Base-by-base conservation (phyloP, 192 early-diverging fungal species). In the Gigaspora rosea region DNA sequence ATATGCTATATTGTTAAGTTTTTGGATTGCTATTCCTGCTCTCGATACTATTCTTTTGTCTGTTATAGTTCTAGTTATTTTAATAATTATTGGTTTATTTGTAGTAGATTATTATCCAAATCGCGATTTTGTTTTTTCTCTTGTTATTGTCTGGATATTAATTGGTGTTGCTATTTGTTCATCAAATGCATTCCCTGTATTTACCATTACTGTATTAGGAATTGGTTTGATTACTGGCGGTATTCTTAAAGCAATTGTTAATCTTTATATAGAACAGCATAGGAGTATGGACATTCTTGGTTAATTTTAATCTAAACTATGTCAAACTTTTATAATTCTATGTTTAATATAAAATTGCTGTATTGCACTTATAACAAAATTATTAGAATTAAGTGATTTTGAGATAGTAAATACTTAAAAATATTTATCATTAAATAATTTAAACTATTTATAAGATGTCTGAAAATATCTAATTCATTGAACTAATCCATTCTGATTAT, bases 21-120 rank as follows among this genome's bases (percentile, higher is more conserved):
- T 58, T 58, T 58, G 56, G 56, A 58, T 58, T 58, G 56, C 56
- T 16, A 58, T 58, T n/a, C 56, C 56, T n/a, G 5, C 56, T 16
- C 56, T 58, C 4, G 20, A 58, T 2, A 58, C 56, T 20, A n/a
- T 58, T 10, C 8, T 20, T 20, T 9, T 58, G 16, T 58, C 56
- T 20, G 9, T 6, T 58, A 58, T 58, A 7, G 20, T 5, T 58
- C 18, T 58, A 9, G 9, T 20, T 20, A 9, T 20, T 3, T 22
- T 58, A 20, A 22, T 16, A 7, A 20, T 58, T 22, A n/a, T 58
- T 16, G 56, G 56, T 22, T 22, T 58, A 8, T 58, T 20, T 20
- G 16, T 22, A 20, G n/a, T 58, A 20, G 56, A 58, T 58, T 58
- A 58, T 58, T 22, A 22, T 58, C 16, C 16, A 58, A 2, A 5